Conservation (phyloP, 257 asterid species). For the Jasminum sambac region DNA sequence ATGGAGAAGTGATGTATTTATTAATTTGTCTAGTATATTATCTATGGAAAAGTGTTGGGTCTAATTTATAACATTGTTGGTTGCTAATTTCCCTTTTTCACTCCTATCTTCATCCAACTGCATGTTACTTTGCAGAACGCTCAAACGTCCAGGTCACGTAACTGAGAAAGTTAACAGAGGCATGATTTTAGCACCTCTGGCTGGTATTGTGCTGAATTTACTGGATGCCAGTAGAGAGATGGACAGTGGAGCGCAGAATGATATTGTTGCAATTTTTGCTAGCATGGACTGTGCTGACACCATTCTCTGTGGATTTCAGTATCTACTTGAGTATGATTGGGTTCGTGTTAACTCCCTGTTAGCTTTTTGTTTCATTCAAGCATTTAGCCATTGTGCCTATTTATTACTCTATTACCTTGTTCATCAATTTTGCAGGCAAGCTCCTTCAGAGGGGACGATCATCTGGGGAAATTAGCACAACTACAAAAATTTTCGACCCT, state of each 20-base stretch:
- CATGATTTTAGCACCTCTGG: slow-evolving; percentile 88
- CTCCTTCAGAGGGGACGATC: slow-evolving; percentile 57
- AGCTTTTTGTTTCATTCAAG: not conserved
- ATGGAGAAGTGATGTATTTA: not conserved
- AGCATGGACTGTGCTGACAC: slow-evolving; percentile 88
- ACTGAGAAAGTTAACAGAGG: slow-evolving; percentile 74
- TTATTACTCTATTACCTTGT: slow-evolving; percentile 14
- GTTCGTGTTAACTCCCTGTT: slow-evolving; percentile 40
- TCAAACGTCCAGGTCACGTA: slow-evolving; percentile 75
- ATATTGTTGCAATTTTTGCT: slow-evolving; percentile 65
- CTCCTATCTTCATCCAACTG: slow-evolving; percentile 13
- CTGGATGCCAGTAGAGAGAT: slow-evolving; percentile 54
- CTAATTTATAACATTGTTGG: slow-evolving; percentile 3
- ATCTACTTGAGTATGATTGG: slow-evolving; percentile 80
- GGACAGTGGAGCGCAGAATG: slow-evolving; percentile 43
- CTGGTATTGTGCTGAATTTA: slow-evolving; percentile 81
- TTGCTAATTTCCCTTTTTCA: not conserved
- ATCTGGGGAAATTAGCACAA: slow-evolving; percentile 49
- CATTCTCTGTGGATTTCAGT: slow-evolving; percentile 66
- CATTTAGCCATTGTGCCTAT: slow-evolving; percentile 5
- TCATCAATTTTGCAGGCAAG: slow-evolving; percentile 51
- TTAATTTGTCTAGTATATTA: not conserved
- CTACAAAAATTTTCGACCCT: slow-evolving; percentile 68
- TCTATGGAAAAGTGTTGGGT: not conserved
- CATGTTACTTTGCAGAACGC: slow-evolving; percentile 42